phyloP scores from a whole-genome alignment of 148 eudicot species.

The Camellia lanceoleosa region DNA sequence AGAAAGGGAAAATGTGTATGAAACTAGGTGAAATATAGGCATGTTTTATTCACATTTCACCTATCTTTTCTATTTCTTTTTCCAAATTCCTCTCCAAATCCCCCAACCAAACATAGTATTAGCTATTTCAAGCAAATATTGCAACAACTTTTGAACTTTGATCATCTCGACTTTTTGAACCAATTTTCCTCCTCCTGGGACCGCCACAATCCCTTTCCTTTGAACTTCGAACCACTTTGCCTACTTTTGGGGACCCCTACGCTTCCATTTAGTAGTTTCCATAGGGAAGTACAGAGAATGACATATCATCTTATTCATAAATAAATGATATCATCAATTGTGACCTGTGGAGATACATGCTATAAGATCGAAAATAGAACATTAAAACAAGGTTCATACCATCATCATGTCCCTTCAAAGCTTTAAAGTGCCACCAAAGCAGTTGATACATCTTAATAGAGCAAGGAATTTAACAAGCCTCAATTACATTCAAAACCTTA shows the following conservation, averaged over 20 bases:
- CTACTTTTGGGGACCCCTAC: background rate
- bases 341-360: background rate
- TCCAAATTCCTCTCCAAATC: too few relatives aligned
- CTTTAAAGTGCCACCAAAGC: background rate
- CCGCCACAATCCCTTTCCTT: too few relatives aligned
- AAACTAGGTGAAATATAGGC: too few relatives aligned
- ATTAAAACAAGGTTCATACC: background rate
- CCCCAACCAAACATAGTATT: too few relatives aligned
- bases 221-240: background rate
- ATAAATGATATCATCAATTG: too few relatives aligned
- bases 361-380: background rate
- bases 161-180: background rate
- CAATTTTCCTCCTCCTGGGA: too few relatives aligned
- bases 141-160: background rate
- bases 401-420: background rate
- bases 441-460: background rate
- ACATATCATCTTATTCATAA: background rate
- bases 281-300: background rate
- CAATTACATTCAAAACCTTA: background rate
- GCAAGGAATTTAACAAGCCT: background rate
- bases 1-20: too few relatives aligned
- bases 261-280: background rate
- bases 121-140: background rate
- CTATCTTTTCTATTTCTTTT: too few relatives aligned
- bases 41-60: too few relatives aligned